Evolutionary conservation across 345 rosid species (phyloP), one percentile per base, ranked within the genome.

Genomic region (Reutealis trisperma): DNA sequence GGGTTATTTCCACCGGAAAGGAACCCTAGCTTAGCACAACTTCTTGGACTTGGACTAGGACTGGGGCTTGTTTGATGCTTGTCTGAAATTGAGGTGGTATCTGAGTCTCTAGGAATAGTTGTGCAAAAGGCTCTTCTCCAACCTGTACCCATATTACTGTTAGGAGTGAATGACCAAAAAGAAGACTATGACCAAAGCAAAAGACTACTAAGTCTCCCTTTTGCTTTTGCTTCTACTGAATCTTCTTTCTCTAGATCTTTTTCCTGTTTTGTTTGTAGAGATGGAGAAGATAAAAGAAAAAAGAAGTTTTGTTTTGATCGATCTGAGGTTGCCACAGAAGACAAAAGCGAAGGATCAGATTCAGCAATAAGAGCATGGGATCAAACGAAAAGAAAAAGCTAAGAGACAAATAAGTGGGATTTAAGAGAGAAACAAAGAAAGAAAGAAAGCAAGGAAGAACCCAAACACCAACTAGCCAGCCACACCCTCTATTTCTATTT

Each of bases 71-170:
- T 6, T 67, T 85, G 88, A 22, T 78, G 88, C 75, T 83, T 84
- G 22, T 89, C 90, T 11, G 86, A 59, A 24, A 66, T 76, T 1
- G 63, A 62, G 11, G 77, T 30, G 5, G 83, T 27, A 30, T 86
- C 94, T 30, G 86, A 79, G 60, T 93, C 93, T 84, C 89, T 84
- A 18, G 92, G 88, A 25, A 89, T 84, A 19, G 94, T 86, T 6
- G 95, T 93, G 87, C 98, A 94, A 80, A 94, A 94, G 24, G 98
- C 98, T 85, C 93, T 89, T 79, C 98, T 91, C 98, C 97, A 94
- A 64, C 98, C 94, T 19, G 97, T 93, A 63, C 95, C 97, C 98
- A 37, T 37, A 37, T 37, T 37, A 37, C 5, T 37, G 93, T 94
- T 61, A 72, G 77, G 11, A 65, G 57, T 51, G 59, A 75, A 32